Evolutionary conservation across 257 asterid species (phyloP), one percentile per base, ranked within the genome.

Genomic region (Ilex aquifolium): DNA sequence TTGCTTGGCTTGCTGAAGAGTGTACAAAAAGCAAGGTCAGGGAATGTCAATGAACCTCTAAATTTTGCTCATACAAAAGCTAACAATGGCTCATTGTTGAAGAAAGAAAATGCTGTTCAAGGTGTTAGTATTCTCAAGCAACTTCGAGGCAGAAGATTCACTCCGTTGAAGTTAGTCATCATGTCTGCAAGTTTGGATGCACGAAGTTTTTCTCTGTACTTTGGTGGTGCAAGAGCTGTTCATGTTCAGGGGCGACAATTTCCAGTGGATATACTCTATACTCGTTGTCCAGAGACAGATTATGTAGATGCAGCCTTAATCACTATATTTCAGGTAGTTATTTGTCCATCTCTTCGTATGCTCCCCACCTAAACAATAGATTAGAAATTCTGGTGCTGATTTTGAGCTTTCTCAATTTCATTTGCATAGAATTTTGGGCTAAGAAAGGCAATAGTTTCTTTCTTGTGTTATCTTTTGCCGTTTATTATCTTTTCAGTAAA

Each of bases 1-100:
- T 79, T 92, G 74, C 96, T 92, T 57, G 49, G 49, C 6, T 44
- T 44, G 49, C 12, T 44, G 49, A 44, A 44, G 49, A 44, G 49
- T 12, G 49, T 44, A 44, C 49, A 44, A 44, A 44, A 44, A 12
- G 49, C 12, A 44, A 44, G 49, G 49, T 44, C 49, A 44, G 7
- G 12, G 12, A 5, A 12, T 44, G 49, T 12, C 49, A 44, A 44
- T 44, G 49, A 44, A 44, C 49, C 49, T 44, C 12, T 12, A 12
- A 12, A 44, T 44, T 44, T 12, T 5, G 12, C 6, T 44, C 6
- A 44, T 44, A 44, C 49, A 44, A 44, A 5, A 12, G 49, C 49
- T 12, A 5, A 12, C 12, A 44, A 44, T 5, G 6, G 49, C 12
- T 5, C 49, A 5, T 12, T 44, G 12, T 44, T 44, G 7, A 44